Conservation (phyloP, 2,329 filamentous ascomycete genomes). For the Bertia moriformis region DNA sequence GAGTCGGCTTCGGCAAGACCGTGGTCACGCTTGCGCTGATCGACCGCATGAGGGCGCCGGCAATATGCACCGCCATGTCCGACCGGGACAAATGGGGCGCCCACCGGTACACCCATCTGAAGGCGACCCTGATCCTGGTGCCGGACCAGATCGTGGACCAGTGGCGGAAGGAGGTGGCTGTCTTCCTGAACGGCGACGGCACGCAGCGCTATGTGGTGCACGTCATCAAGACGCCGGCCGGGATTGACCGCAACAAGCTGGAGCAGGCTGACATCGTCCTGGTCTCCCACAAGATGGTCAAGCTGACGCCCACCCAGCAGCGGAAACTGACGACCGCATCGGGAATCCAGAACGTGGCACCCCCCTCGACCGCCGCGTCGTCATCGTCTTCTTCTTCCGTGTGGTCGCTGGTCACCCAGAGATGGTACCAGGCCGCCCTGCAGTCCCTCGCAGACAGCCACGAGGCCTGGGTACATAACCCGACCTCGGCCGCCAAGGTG, state of each 20-base stretch:
- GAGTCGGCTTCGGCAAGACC: constrained; percentile 29
- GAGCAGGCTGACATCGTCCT: constrained; percentile 20
- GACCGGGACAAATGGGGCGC: constrained; percentile 5
- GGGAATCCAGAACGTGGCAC: constrained; percentile 1
- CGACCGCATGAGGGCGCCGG: constrained; percentile 10
- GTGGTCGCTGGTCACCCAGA: too few species aligned
- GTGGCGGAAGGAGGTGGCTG: constrained; percentile 17
- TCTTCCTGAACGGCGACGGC: constrained; percentile 15
- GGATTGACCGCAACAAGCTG: constrained; percentile 6
- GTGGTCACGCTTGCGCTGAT: constrained; percentile 22
- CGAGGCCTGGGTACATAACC: too few species aligned
- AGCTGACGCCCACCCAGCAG: constrained; percentile 2
- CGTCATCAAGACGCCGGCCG: constrained; percentile 9
- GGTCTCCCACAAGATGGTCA: constrained; percentile 13
- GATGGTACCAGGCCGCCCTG: too few species aligned
- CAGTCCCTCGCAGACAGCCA: too few species aligned
- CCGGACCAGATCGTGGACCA: constrained; percentile 23
- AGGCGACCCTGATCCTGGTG: constrained; percentile 22
- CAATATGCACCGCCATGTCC: constrained; percentile 7
- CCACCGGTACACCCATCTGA: constrained; percentile 11
- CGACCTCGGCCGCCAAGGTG: too few species aligned
- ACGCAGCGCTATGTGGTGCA: constrained; percentile 8
- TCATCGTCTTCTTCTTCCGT: too few species aligned
- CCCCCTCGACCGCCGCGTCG: too few species aligned
- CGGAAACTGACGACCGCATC: constrained; percentile 1